Evolutionary conservation across 2,329 filamentous ascomycete species (phyloP).

Genomic region (Hymenoscyphus linearis): DNA sequence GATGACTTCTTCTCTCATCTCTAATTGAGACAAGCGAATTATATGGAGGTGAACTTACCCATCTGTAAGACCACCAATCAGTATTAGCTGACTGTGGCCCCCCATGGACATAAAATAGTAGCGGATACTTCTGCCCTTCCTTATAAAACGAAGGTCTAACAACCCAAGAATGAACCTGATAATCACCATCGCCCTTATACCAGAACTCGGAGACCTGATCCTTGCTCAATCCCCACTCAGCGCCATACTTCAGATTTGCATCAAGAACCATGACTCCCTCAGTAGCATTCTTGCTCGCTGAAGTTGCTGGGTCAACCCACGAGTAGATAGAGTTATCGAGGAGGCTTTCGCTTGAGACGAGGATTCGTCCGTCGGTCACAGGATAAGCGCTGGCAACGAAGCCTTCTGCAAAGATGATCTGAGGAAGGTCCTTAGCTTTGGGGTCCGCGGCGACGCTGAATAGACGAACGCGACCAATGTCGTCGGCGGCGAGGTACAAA

Average conservation of each 20-base stretch:
- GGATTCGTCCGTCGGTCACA: conserved; percentile 36
- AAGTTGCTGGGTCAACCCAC: conserved; percentile 33
- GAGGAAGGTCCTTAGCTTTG: conserved; percentile 11
- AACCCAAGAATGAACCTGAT: conserved; percentile 42
- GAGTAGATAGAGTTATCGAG: conserved; percentile 67
- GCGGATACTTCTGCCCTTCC: conserved; percentile 30
- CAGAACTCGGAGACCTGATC: conserved; percentile 22
- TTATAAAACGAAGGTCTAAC: conserved; percentile 65
- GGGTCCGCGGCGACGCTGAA: conserved; percentile 52
- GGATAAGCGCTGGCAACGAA: conserved; percentile 11
- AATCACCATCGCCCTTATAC: conserved; percentile 22
- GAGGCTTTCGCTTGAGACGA: conserved; percentile 57
- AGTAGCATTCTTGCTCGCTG: conserved; percentile 17
- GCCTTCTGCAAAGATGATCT: conserved; percentile 10
- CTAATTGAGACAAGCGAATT: too few species aligned
- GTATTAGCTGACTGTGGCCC: conserved; percentile 74
- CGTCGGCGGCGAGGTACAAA: conserved; percentile 66
- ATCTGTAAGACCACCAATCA: conserved; percentile 72
- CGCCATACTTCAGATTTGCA: conserved; percentile 19
- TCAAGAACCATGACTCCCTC: conserved; percentile 17
- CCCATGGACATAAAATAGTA: conserved; percentile 53
- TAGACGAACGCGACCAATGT: conserved; percentile 54
- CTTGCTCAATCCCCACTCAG: conserved; percentile 16
- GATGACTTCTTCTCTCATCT: too few species aligned
- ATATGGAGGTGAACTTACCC: conserved; percentile 36